These are phyloP conservation scores for Saccharomycopsis fodiens DNA, from an alignment of 805 yeast genomes.

Conservation along the genomic window DNA sequence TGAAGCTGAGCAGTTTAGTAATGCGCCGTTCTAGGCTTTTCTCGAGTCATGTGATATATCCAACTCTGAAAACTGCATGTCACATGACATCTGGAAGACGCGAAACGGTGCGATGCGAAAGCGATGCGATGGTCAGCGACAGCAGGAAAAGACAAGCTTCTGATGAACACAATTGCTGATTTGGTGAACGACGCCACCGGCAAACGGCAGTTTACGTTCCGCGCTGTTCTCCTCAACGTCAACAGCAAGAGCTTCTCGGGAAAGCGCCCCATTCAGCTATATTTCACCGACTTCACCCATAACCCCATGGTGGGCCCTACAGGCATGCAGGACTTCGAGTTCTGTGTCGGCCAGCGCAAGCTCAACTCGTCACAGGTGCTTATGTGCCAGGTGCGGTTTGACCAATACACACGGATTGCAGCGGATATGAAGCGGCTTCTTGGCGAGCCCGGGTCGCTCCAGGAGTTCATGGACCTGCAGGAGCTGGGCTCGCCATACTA, in stretches of 20 bases:
- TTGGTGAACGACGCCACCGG: background rate
- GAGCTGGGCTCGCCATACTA: background rate
- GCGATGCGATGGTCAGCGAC: too few relatives aligned
- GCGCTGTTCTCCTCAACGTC: constrained; percentile 7
- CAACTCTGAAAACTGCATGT: too few relatives aligned
- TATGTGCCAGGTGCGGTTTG: background rate
- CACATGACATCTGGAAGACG: too few relatives aligned
- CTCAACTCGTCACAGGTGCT: constrained; percentile 4
- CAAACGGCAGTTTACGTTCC: background rate
- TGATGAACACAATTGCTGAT: background rate
- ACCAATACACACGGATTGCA: background rate
- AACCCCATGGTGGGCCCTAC: constrained; percentile 9
- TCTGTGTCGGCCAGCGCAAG: constrained; percentile 3
- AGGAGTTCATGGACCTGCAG: background rate
- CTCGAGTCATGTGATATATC: too few relatives aligned
- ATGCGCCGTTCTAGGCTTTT: too few relatives aligned
- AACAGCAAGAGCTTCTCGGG: constrained; percentile 1
- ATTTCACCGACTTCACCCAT: constrained; percentile 14
- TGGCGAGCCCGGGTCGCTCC: background rate
- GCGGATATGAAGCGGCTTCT: background rate
- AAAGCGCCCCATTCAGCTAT: constrained; percentile 2
- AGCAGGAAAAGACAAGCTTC: too few relatives aligned
- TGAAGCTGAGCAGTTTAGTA: too few relatives aligned
- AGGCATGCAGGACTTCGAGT: background rate
- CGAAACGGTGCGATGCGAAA: too few relatives aligned